Percentiles rank a stretch among this genome's conserved stretches.
Conservation (phyloP, 441 rosid genomes). For the Hura crepitans region DNA sequence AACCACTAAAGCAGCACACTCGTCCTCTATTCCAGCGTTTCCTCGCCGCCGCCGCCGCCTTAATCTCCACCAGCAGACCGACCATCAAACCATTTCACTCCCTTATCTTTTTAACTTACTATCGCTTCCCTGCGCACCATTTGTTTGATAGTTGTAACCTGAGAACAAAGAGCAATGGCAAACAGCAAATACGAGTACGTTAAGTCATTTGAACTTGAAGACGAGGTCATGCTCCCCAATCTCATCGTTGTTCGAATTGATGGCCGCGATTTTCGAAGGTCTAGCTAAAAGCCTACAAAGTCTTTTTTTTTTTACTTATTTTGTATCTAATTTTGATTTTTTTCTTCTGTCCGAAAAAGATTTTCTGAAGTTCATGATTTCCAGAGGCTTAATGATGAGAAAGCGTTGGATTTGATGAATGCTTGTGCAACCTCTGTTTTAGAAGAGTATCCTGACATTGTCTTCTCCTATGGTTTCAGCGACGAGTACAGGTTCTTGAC, state of each 20-base stretch:
- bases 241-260: conserved; percentile 57
- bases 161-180: conserved; percentile 44
- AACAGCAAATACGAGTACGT: conserved; percentile 94
- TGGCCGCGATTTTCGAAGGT: conserved; percentile 62
- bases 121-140: not conserved
- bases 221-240: conserved; percentile 61
- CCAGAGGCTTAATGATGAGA: conserved; percentile 72
- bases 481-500: conserved; percentile 63
- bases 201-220: conserved; percentile 68
- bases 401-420: conserved; percentile 66
- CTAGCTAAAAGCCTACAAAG: not conserved
- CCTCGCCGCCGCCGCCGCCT: too few species aligned
- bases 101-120: too few species aligned
- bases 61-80: too few species aligned
- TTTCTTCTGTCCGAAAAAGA: conserved; percentile 31
- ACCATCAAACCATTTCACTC: too few species aligned
- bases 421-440: conserved; percentile 57
- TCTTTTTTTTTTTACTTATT: not conserved
- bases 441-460: conserved; percentile 70
- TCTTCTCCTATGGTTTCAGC: conserved; percentile 74
- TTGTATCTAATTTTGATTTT: not conserved
- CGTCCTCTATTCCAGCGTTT: too few species aligned
- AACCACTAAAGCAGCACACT: too few species aligned
- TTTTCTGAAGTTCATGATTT: conserved; percentile 66
- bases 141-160: not conserved